Evolutionary conservation across 495 filamentous ascomycete genomes (phyloP), one percentile per base, ranked within the genome.

Genomic region (Paragyromitra xinjiangensis): DNA sequence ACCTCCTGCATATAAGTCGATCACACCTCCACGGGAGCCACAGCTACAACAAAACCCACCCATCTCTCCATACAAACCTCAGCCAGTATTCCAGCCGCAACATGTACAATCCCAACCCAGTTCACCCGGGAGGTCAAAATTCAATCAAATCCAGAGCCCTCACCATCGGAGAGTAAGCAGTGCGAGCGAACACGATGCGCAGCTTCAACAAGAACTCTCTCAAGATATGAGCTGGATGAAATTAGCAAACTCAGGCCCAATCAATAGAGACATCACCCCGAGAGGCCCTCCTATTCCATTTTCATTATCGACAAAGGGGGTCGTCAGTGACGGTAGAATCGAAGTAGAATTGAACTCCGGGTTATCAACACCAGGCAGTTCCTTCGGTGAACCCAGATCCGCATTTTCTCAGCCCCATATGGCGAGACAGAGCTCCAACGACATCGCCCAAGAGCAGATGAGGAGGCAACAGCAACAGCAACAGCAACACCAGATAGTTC

Each of bases 171-270:
- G 65, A 78, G 66, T 64, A 66, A 66, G 70, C 58, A 77, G 68
- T 42, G 42, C 69, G n/a, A 78, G 62, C 58, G 78, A 81, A n/a
- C 65, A 71, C 42, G 77, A 82, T 62, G 66, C 65, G 34, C 59
- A 53, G 34, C 56, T 80, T 39, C 81, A 82, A 51, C 77, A 71
- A 39, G 81, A 82, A 39, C 65, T 82, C 56, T 64, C 72, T 14
- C 81, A 82, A 61, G 81, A 82, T 19, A 72, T 82, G 51, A 74
- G 81, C 19, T 82, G 81, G 81, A 82, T 82, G 81, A 82, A 81
- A 19, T 19, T 82, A 42, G 71, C 76, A 26, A 78, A 73, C 7
- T 65, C 79, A 53, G 40, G 40, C 11, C 70, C 65, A 4, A 64
- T 63, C 29, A 80, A 70, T 26, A 70, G 75, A 34, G 78, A 81